Conservation (phyloP, 768 basidiomycete genomes). For the Neoboletus magnificus region DNA sequence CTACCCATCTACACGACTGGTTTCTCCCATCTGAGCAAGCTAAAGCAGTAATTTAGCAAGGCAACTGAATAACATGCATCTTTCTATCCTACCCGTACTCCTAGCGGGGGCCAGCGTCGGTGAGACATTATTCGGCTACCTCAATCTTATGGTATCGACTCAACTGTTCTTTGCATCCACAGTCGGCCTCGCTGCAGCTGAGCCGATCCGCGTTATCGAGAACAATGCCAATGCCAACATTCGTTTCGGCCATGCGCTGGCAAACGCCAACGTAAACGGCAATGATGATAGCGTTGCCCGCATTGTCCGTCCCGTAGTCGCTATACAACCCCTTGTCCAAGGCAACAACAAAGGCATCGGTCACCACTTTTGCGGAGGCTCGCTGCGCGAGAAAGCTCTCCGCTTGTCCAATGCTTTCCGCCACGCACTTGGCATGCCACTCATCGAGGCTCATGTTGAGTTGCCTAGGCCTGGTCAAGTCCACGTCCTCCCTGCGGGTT, state of each 20-base stretch:
- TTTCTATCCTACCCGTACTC: slow-evolving; percentile 36
- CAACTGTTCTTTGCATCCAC: slow-evolving; percentile 3
- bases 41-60: neutral
- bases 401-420: slow-evolving; percentile 54
- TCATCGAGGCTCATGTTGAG: slow-evolving; percentile 34
- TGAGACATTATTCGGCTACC: slow-evolving; percentile 13
- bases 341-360: slow-evolving; percentile 8
- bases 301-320: slow-evolving; percentile 13
- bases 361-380: slow-evolving; percentile 33
- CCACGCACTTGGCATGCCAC: slow-evolving; percentile 51
- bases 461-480: slow-evolving; percentile 18
- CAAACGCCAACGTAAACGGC: slow-evolving; percentile 31
- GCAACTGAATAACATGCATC: slow-evolving; percentile 31
- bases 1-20: neutral
- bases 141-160: neutral
- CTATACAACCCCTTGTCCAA: slow-evolving; percentile 7
- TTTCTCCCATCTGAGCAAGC: neutral
- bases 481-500: slow-evolving; percentile 29
- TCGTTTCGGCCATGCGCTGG: slow-evolving; percentile 38
- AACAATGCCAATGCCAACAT: slow-evolving; percentile 31
- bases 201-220: slow-evolving; percentile 48
- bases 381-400: slow-evolving; percentile 47
- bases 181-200: slow-evolving; percentile 41
- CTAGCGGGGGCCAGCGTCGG: slow-evolving; percentile 36
- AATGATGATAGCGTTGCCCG: slow-evolving; percentile 25